These are phyloP conservation scores for Harringtonia aguacate DNA, from an alignment of 2,329 filamentous ascomycete genomes.

Conservation along the genomic window DNA sequence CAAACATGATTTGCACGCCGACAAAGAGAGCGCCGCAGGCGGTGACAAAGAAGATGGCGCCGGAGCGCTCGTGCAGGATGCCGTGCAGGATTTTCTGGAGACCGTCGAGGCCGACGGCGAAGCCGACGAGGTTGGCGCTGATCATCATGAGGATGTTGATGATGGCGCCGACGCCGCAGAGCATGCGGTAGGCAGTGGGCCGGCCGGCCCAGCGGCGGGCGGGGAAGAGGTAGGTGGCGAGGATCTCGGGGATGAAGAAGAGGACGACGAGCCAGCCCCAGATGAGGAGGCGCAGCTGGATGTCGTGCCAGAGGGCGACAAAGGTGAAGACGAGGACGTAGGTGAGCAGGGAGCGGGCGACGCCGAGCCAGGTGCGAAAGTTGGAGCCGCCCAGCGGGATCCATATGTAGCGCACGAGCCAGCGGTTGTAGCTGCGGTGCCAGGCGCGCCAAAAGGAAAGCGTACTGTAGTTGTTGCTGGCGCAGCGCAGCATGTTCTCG, in stretches of 20 bases:
- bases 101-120: conserved; percentile 85
- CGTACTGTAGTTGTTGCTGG: conserved; percentile 87
- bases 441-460: conserved; percentile 91
- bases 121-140: conserved; percentile 86
- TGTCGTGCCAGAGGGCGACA: conserved; percentile 96
- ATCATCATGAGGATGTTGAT: conserved; percentile 92
- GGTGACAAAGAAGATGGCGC: conserved; percentile 57
- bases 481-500: conserved; percentile 96
- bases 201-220: conserved; percentile 55
- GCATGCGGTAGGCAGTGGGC: conserved; percentile 64
- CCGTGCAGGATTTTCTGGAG: conserved; percentile 63
- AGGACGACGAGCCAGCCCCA: conserved; percentile 97
- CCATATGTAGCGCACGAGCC: conserved; percentile 89
- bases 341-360: conserved; percentile 55
- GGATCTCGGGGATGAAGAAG: conserved; percentile 84
- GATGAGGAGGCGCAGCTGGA: conserved; percentile 77
- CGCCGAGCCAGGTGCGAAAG: conserved; percentile 31
- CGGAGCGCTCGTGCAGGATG: conserved; percentile 65
- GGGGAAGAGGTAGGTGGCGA: conserved; percentile 64
- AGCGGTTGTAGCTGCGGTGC: conserved; percentile 93
- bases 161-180: conserved; percentile 74
- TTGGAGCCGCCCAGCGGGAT: conserved; percentile 72
- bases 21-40: conserved; percentile 72
- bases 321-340: conserved; percentile 88
- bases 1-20: conserved; percentile 91